phyloP scores from a whole-genome alignment of 495 filamentous ascomycete species.

The Clavariopsis aquatica region DNA sequence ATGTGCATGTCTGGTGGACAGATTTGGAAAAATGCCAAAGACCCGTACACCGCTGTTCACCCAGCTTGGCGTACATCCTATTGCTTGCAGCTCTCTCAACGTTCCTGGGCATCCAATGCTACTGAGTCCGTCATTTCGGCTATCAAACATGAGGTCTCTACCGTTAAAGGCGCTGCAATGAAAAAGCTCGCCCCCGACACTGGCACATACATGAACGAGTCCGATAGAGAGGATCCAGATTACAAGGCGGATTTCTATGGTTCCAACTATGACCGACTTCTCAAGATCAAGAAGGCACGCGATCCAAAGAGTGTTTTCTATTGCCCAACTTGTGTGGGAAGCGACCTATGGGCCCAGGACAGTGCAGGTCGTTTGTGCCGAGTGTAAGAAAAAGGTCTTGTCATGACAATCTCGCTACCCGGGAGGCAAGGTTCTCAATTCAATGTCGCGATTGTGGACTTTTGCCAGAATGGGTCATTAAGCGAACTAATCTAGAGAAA shows the following conservation, averaged over 20 bases:
- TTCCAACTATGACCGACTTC: constrained; percentile 9
- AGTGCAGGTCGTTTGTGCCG: no score
- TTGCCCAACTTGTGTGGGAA: no score
- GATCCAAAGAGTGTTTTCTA: constrained; percentile 5
- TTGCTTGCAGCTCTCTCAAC: not conserved
- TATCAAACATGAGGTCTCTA: not conserved
- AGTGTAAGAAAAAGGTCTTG: no score
- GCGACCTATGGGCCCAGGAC: no score
- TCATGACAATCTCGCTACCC: no score
- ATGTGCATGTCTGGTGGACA: not conserved
- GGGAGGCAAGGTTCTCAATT: no score
- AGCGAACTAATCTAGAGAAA: no score
- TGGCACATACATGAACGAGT: constrained; percentile 9
- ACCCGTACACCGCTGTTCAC: not conserved
- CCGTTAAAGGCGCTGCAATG: not conserved
- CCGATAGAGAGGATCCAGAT: constrained; percentile 19
- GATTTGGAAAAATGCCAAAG: not conserved
- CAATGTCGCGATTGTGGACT: no score
- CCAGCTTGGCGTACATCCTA: not conserved
- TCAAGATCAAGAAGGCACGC: constrained; percentile 5
- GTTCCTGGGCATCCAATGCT: not conserved
- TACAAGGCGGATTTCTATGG: constrained; percentile 4
- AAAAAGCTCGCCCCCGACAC: not conserved
- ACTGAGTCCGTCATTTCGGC: not conserved
- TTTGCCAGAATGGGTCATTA: no score